Percentiles rank a stretch among this genome's conserved stretches.
phyloP scores from a whole-genome alignment of 2,329 filamentous ascomycete species.

The Exserohilum rostratum region DNA sequence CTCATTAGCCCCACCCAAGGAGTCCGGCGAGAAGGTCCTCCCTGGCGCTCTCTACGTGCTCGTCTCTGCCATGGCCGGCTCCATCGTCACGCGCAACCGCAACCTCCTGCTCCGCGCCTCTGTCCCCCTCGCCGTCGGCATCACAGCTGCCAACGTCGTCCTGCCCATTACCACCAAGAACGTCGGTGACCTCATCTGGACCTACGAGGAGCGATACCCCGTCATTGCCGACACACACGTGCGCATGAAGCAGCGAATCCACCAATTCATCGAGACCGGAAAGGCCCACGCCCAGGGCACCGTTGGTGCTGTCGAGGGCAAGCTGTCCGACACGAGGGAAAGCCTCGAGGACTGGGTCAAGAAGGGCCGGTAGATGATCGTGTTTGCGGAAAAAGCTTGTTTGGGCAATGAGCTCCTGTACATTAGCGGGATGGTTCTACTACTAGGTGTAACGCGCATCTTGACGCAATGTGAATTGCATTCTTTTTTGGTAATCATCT shows the following conservation, averaged over 20 bases:
- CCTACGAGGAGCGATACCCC: constrained; percentile 89
- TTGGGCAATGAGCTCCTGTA: constrained; percentile 22
- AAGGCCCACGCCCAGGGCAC: constrained; percentile 75
- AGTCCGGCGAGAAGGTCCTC: constrained; percentile 86
- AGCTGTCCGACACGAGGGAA: constrained; percentile 76
- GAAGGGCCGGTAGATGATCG: constrained; percentile 74
- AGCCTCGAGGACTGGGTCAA: constrained; percentile 86
- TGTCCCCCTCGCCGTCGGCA: constrained; percentile 78
- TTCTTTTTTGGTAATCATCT: neutral
- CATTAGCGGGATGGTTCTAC: constrained; percentile 18
- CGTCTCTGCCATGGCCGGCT: constrained; percentile 92
- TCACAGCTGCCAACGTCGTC: constrained; percentile 82
- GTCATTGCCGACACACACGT: constrained; percentile 82
- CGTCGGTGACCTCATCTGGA: constrained; percentile 83
- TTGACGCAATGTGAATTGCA: constrained; percentile 9
- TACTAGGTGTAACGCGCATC: constrained; percentile 5
- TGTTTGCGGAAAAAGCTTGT: constrained; percentile 6
- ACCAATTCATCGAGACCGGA: constrained; percentile 73
- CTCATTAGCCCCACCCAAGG: constrained; percentile 82
- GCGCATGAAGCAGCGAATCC: constrained; percentile 69
- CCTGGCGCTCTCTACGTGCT: constrained; percentile 91
- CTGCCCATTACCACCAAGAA: constrained; percentile 91
- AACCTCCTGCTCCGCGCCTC: constrained; percentile 80
- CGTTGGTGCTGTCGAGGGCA: constrained; percentile 76
- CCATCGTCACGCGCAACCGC: constrained; percentile 86